Evolutionary conservation across 2,329 filamentous ascomycete genomes (phyloP).

Genomic region (Penicillium vulpinum): DNA sequence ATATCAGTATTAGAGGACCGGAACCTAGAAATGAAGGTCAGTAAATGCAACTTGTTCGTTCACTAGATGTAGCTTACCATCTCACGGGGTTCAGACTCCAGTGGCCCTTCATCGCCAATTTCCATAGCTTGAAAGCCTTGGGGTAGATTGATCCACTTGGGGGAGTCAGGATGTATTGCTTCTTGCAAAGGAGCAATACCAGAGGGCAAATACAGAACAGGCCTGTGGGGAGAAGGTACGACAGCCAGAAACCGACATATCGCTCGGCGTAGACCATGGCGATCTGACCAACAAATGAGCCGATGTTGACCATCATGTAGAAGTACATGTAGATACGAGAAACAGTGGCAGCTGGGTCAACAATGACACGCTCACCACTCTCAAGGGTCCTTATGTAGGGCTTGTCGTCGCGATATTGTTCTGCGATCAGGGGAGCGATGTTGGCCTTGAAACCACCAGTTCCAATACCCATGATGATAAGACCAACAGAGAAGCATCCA

Average conservation of each 20-base stretch:
- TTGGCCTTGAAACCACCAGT: constrained; percentile 83
- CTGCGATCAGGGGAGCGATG: constrained; percentile 69
- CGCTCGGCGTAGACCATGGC: constrained; percentile 73
- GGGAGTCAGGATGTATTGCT: constrained; percentile 63
- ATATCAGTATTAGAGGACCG: constrained; percentile 16
- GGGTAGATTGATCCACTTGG: constrained; percentile 71
- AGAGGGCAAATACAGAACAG: constrained; percentile 64
- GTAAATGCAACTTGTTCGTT: too few relatives aligned
- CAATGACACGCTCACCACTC: constrained; percentile 66
- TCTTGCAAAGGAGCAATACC: constrained; percentile 60
- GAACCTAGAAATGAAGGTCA: constrained; percentile 12
- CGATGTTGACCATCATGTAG: constrained; percentile 70
- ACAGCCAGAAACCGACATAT: constrained; percentile 73
- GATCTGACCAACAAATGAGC: constrained; percentile 62
- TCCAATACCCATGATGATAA: constrained; percentile 70
- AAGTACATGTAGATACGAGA: constrained; percentile 69
- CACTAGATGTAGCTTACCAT: constrained; percentile 47
- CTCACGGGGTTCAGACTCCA: constrained; percentile 62
- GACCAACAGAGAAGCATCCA: constrained; percentile 62
- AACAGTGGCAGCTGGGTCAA: constrained; percentile 68
- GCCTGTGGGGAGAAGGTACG: constrained; percentile 66
- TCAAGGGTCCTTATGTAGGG: constrained; percentile 58
- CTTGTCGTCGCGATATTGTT: constrained; percentile 64
- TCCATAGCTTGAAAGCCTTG: constrained; percentile 64
- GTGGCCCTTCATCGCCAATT: constrained; percentile 62